Evolutionary conservation across 2,329 filamentous ascomycete species (phyloP).

Genomic region (Aspergillus sp.): DNA sequence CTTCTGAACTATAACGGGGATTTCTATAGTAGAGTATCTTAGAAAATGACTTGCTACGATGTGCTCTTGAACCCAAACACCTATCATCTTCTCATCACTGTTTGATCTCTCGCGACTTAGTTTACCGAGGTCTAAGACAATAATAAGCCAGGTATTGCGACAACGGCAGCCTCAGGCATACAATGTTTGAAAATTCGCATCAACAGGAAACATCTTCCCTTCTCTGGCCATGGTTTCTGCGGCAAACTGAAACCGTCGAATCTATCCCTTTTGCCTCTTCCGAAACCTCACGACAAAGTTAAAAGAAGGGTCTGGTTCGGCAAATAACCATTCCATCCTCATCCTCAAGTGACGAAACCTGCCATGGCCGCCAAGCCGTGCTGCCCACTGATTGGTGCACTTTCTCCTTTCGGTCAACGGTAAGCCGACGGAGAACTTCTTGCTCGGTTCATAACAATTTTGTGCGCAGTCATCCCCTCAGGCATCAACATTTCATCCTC

Average conservation of each 20-base stretch:
- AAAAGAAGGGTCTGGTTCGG: background rate
- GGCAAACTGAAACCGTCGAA: background rate
- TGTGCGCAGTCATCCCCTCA: no score
- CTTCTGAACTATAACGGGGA: no score
- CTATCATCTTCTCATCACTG: background rate
- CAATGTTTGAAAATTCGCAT: background rate
- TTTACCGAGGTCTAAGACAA: background rate
- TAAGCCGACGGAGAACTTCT: slow-evolving; percentile 2
- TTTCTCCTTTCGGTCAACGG: slow-evolving; percentile 7
- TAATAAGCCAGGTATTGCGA: background rate
- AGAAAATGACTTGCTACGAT: background rate
- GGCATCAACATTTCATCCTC: background rate
- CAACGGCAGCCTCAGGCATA: background rate
- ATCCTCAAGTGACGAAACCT: background rate
- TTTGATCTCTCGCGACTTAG: background rate
- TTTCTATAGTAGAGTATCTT: no score
- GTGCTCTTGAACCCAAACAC: background rate
- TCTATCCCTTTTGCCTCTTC: background rate
- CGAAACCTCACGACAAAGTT: slow-evolving; percentile 1
- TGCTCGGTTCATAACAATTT: background rate
- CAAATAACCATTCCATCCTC: background rate
- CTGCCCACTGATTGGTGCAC: slow-evolving; percentile 10
- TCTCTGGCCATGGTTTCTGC: background rate
- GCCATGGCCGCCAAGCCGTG: slow-evolving; percentile 1
- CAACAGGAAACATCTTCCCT: background rate